Percentiles rank a stretch among this genome's conserved stretches.
phyloP scores from a whole-genome alignment of 805 yeast genomes.

The Torulaspora maleeae region DNA sequence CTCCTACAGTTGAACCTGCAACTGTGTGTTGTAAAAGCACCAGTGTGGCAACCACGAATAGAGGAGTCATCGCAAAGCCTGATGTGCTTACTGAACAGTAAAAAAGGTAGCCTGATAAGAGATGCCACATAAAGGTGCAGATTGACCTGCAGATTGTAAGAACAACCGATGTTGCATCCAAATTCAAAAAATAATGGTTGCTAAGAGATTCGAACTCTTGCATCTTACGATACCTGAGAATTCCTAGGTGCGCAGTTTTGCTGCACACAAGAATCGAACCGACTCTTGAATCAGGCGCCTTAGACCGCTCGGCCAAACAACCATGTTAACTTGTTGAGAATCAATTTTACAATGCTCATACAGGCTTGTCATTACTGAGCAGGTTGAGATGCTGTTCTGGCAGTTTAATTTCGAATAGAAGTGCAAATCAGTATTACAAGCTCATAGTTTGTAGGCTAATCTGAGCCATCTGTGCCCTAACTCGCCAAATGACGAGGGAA shows the following conservation, averaged over 20 bases:
- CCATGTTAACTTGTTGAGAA: conserved; percentile 10
- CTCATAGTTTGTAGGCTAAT: too few species aligned
- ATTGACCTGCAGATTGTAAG: not conserved
- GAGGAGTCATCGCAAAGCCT: not conserved
- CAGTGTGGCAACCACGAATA: not conserved
- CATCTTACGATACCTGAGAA: conserved; percentile 32
- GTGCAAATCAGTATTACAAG: too few species aligned
- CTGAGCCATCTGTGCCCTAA: too few species aligned
- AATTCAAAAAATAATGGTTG: conserved; percentile 22
- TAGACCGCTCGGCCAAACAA: conserved; percentile 34
- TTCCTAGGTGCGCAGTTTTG: conserved; percentile 16
- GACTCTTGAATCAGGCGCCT: conserved; percentile 32
- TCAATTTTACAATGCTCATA: too few species aligned
- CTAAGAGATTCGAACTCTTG: conserved; percentile 33
- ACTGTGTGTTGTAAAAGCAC: not conserved
- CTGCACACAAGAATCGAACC: conserved; percentile 20
- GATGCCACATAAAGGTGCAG: not conserved
- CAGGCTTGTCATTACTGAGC: too few species aligned
- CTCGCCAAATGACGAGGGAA: too few species aligned
- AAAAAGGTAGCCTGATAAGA: too few species aligned
- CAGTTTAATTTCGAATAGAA: too few species aligned
- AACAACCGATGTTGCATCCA: not conserved
- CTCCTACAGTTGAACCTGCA: not conserved
- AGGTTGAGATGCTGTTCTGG: too few species aligned
- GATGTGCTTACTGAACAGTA: not conserved